Percentiles rank a stretch among this genome's conserved stretches.
Evolutionary conservation across 257 asterid species (phyloP).

Genomic region (Penstemon barbatus): DNA sequence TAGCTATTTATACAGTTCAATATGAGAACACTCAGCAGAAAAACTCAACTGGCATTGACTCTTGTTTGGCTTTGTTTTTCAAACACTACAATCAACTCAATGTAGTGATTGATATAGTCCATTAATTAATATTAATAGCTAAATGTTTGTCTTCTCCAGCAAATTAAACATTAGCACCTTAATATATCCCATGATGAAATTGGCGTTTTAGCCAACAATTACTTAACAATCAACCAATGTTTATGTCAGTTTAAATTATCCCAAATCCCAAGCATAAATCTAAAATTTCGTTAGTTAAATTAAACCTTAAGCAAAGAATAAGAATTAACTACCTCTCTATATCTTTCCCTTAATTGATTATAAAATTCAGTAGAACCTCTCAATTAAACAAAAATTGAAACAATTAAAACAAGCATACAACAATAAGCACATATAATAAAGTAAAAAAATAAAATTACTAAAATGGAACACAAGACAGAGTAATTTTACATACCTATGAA

Average conservation of each 20-base stretch:
- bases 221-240: no score
- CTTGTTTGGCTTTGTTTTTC: no score
- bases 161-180: conserved; percentile 8
- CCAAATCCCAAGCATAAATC: no score
- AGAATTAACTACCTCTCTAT: no score
- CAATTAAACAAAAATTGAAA: conserved; percentile 6
- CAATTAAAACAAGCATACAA: not conserved
- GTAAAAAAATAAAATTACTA: conserved; percentile 2
- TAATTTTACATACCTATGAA: conserved; percentile 58
- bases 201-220: not conserved
- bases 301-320: no score
- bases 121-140: conserved; percentile 12
- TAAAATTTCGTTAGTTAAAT: no score
- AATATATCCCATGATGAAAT: not conserved
- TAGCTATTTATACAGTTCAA: no score
- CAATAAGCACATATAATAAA: conserved; percentile 17
- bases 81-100: no score
- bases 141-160: conserved; percentile 1
- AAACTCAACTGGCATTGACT: no score
- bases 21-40: no score
- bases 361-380: not conserved
- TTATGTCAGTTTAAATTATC: no score
- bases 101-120: not conserved
- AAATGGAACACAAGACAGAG: not conserved
- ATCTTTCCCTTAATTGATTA: no score